Percentiles rank a stretch among this genome's conserved stretches.
phyloP scores from a whole-genome alignment of 306 rosid genomes.

The Myrica gale region DNA sequence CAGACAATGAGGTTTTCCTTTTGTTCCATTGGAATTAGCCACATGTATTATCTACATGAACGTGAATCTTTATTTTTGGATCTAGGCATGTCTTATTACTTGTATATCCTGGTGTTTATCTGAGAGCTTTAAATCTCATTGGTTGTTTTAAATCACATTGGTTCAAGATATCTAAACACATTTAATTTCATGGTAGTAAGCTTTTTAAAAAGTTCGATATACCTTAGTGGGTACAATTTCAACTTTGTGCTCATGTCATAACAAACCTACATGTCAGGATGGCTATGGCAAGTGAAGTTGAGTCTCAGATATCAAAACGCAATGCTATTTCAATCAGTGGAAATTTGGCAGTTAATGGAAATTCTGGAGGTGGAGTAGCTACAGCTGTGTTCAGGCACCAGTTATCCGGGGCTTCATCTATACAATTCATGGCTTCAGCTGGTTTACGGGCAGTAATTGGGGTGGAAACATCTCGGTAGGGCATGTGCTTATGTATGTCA shows the following conservation, averaged over 20 bases:
- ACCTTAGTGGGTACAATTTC: constrained; percentile 7
- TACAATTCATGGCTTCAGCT: constrained; percentile 75
- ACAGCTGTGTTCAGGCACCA: constrained; percentile 66
- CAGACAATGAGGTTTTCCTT: not conserved
- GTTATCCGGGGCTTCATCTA: constrained; percentile 65
- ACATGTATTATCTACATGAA: not conserved
- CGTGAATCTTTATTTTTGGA: not conserved
- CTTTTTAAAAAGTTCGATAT: constrained; percentile 7
- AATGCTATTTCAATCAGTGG: constrained; percentile 61
- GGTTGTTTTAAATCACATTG: not conserved
- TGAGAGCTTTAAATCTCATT: not conserved
- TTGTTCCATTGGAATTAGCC: not conserved
- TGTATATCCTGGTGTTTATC: not conserved
- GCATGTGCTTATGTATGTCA: constrained; percentile 17
- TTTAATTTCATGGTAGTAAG: not conserved
- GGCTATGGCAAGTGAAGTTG: constrained; percentile 90
- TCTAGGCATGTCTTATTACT: not conserved
- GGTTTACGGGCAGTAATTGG: constrained; percentile 83
- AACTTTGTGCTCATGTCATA: constrained; percentile 27
- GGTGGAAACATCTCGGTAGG: constrained; percentile 82
- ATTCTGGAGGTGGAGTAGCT: constrained; percentile 86
- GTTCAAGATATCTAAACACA: constrained; percentile 8
- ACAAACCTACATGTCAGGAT: constrained; percentile 58
- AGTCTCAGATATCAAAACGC: constrained; percentile 78
- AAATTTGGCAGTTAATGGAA: constrained; percentile 76